These are phyloP conservation scores for Ustilago xerochloae DNA, from an alignment of 1,284 basidiomycete species.

Conservation along the genomic window DNA sequence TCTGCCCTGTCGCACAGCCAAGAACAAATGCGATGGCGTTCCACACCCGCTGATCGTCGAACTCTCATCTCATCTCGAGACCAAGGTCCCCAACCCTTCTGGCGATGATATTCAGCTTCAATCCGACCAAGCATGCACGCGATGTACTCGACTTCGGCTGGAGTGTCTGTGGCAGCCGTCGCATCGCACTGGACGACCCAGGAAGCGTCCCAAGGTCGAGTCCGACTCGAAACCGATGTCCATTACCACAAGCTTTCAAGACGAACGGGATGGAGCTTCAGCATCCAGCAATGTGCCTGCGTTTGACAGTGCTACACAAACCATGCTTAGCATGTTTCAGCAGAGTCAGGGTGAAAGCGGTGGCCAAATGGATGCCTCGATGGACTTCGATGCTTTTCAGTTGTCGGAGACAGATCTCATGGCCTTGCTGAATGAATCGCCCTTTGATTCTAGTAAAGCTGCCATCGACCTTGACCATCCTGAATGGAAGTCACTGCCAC, in stretches of 20 bases:
- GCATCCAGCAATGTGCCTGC: not conserved
- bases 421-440: constrained; percentile 14
- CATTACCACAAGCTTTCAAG: not conserved
- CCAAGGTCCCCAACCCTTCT: constrained; percentile 1
- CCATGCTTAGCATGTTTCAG: not conserved
- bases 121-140: constrained; percentile 13
- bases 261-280: no score
- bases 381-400: not conserved
- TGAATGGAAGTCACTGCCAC: no score
- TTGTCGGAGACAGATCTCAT: constrained; percentile 13
- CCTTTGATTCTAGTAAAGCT: constrained; percentile 17
- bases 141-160: constrained; percentile 7
- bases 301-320: not conserved
- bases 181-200: constrained; percentile 20
- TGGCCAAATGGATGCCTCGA: not conserved
- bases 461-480: constrained; percentile 6
- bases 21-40: constrained; percentile 26
- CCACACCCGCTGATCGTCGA: constrained; percentile 15
- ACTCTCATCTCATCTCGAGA: constrained; percentile 17
- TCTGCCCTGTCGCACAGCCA: constrained; percentile 20
- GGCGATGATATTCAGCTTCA: constrained; percentile 5
- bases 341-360: not conserved
- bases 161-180: constrained; percentile 25
- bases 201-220: constrained; percentile 8
- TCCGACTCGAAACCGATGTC: not conserved